These are phyloP conservation scores for Trichophyton schoenleinii DNA, from an alignment of 2,329 filamentous ascomycete genomes.

Conservation along the genomic window DNA sequence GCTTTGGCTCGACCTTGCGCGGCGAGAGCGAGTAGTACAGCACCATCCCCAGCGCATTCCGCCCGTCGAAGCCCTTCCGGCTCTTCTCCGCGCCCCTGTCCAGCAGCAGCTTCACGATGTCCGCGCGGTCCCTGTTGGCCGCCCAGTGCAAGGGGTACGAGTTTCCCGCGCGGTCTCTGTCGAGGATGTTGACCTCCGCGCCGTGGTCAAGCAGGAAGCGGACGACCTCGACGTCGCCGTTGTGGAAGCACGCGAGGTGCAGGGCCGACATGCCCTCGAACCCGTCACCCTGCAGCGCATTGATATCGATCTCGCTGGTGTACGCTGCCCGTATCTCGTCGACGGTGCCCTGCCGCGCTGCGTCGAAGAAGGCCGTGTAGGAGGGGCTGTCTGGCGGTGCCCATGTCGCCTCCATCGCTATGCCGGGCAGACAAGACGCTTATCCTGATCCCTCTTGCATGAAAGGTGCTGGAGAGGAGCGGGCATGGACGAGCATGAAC, in stretches of 20 bases:
- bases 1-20: neutral
- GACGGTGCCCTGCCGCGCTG: neutral
- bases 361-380: slow-evolving; percentile 1
- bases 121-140: slow-evolving; percentile 2
- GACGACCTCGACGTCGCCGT: slow-evolving; percentile 17
- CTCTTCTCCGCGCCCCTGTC: neutral
- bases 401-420: slow-evolving; percentile 3
- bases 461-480: neutral
- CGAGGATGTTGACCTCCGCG: slow-evolving; percentile 7
- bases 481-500: neutral
- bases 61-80: slow-evolving; percentile 1
- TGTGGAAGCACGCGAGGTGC: slow-evolving; percentile 16
- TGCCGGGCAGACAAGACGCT: neutral
- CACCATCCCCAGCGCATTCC: slow-evolving; percentile 1
- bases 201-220: slow-evolving; percentile 18
- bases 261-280: slow-evolving; percentile 12
- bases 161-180: neutral
- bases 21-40: slow-evolving; percentile 3
- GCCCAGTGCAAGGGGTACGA: slow-evolving; percentile 3
- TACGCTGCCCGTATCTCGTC: neutral
- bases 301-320: neutral
- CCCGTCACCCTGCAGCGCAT: neutral
- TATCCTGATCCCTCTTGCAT: neutral
- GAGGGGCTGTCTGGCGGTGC: neutral
- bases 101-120: slow-evolving; percentile 1